Conservation (phyloP, 768 basidiomycete species). For the Rhizopogon vinicolor region DNA sequence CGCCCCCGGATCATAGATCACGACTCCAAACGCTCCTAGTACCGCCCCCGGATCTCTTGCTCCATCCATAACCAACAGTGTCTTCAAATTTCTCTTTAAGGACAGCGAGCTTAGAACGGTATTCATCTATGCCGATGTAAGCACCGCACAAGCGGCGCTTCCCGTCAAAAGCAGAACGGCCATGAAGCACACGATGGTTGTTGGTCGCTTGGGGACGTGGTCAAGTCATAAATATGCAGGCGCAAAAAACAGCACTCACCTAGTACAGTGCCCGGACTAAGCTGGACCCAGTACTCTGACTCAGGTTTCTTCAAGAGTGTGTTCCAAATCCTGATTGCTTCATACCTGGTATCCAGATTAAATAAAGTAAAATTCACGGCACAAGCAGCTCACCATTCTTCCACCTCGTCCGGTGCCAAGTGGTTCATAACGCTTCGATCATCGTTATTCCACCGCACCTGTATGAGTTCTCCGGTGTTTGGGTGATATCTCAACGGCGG, state of each 20-base stretch:
- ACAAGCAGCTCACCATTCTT: slow-evolving; percentile 56
- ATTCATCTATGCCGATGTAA: slow-evolving; percentile 91
- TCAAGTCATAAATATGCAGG: not conserved
- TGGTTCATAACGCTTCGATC: slow-evolving; percentile 80
- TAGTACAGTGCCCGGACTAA: slow-evolving; percentile 83
- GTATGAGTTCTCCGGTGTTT: slow-evolving; percentile 53
- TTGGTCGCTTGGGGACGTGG: slow-evolving; percentile 58
- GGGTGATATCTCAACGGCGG: slow-evolving; percentile 71
- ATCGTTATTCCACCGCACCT: slow-evolving; percentile 93
- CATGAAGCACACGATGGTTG: slow-evolving; percentile 92
- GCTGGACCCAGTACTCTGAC: slow-evolving; percentile 88
- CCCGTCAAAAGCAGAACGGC: slow-evolving; percentile 87
- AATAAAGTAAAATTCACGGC: not conserved
- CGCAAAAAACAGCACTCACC: slow-evolving; percentile 40
- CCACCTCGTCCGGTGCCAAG: slow-evolving; percentile 55
- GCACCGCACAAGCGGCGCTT: slow-evolving; percentile 93
- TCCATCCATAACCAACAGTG: slow-evolving; percentile 16
- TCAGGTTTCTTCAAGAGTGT: slow-evolving; percentile 69
- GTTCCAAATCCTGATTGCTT: slow-evolving; percentile 79
- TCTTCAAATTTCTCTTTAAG: slow-evolving; percentile 53
- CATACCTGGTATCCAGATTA: slow-evolving; percentile 48
- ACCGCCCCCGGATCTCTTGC: slow-evolving; percentile 20
- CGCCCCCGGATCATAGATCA: slow-evolving; percentile 36
- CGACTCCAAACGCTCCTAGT: slow-evolving; percentile 54
- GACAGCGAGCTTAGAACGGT: slow-evolving; percentile 70